Percentiles rank a stretch among this genome's conserved stretches.
These are phyloP conservation scores for Yarrowia bubula DNA, from an alignment of 805 yeast genomes.

Conservation along the genomic window DNA sequence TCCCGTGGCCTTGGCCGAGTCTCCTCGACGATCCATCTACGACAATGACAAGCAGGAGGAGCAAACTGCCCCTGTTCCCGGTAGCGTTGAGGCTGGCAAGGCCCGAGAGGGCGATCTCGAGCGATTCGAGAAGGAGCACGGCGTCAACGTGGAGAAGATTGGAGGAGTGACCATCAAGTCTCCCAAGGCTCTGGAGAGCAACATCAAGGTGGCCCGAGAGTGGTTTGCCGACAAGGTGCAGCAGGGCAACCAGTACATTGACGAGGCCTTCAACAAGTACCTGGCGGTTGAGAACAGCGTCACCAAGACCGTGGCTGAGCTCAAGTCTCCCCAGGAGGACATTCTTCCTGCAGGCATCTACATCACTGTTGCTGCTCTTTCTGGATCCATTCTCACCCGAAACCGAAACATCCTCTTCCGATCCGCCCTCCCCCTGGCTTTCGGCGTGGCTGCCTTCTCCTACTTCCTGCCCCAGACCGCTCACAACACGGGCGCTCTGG, in stretches of 20 bases:
- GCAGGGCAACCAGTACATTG: conserved; percentile 44
- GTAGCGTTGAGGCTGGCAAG: conserved; percentile 32
- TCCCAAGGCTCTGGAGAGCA: conserved; percentile 48
- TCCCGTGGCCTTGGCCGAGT: conserved; percentile 25
- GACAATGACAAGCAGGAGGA: conserved; percentile 36
- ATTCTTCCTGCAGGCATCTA: conserved; percentile 70
- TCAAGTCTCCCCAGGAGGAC: conserved; percentile 66
- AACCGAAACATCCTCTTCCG: conserved; percentile 58
- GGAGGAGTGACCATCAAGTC: conserved; percentile 60
- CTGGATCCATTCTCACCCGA: conserved; percentile 74
- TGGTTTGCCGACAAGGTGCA: conserved; percentile 41
- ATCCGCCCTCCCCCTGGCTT: conserved; percentile 53
- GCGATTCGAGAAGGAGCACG: conserved; percentile 29
- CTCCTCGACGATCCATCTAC: conserved; percentile 33
- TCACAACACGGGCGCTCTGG: conserved; percentile 53
- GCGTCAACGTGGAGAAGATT: conserved; percentile 40
- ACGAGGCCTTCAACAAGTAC: conserved; percentile 50
- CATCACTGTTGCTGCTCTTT: conserved; percentile 61
- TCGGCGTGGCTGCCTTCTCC: conserved; percentile 64
- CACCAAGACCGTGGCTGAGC: conserved; percentile 57
- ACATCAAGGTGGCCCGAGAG: conserved; percentile 51
- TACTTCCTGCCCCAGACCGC: conserved; percentile 73
- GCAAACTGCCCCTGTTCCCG: conserved; percentile 35
- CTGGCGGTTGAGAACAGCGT: conserved; percentile 62
- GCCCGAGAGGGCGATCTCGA: conserved; percentile 27